Conservation (phyloP, 371 early-diverging fungal genomes). For the Astathelohania contejeani region DNA sequence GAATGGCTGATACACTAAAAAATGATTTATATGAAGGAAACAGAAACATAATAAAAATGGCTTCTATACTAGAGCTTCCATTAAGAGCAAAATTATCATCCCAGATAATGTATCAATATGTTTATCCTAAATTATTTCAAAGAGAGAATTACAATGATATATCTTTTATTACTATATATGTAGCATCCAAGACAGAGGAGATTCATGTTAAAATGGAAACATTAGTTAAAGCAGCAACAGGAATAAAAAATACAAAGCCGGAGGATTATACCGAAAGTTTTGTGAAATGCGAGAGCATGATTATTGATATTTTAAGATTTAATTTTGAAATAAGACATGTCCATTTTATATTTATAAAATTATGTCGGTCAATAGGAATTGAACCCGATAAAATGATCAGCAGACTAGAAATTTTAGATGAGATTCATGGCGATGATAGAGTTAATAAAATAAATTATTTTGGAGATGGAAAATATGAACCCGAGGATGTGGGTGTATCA, state of each 20-base stretch:
- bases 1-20: constrained; percentile 20
- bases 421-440: constrained; percentile 20
- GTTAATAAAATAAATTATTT: constrained; percentile 29
- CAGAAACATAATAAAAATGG: constrained; percentile 11
- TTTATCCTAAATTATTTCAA: constrained; percentile 22
- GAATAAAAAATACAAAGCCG: not conserved
- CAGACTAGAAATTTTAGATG: constrained; percentile 6
- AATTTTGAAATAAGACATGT: constrained; percentile 21
- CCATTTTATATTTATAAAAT: constrained; percentile 15
- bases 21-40: constrained; percentile 31
- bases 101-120: constrained; percentile 23
- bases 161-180: constrained; percentile 15
- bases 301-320: constrained; percentile 18
- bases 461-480: constrained; percentile 17
- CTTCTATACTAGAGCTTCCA: constrained; percentile 8
- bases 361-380: constrained; percentile 9
- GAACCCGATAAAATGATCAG: not conserved
- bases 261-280: not conserved
- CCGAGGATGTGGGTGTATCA: constrained; percentile 16
- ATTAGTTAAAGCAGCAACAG: constrained; percentile 4
- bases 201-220: constrained; percentile 15
- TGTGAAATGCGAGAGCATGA: constrained; percentile 13
- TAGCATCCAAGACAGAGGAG: constrained; percentile 20
- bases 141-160: constrained; percentile 19
- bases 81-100: constrained; percentile 9